Percentiles rank a stretch among this genome's conserved stretches.
These are phyloP conservation scores for Alternaria sp. DNA, from an alignment of 2,329 filamentous ascomycete species.

Conservation along the genomic window DNA sequence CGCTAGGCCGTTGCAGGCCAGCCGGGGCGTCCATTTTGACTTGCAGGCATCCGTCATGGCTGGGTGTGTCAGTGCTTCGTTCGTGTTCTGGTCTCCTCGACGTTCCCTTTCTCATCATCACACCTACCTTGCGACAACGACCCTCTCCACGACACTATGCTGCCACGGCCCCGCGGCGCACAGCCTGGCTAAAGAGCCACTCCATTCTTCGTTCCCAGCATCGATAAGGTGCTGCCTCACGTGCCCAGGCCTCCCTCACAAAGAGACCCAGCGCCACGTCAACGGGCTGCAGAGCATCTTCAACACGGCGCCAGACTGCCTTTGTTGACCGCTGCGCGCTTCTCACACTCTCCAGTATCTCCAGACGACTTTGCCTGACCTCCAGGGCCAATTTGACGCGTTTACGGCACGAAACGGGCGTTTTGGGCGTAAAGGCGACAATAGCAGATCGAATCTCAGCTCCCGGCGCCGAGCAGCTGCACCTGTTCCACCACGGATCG, in stretches of 20 bases:
- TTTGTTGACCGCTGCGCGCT: slow-evolving; percentile 10
- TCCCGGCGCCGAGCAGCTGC: slow-evolving; percentile 36
- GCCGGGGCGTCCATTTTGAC: slow-evolving; percentile 20
- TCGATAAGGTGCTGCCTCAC: slow-evolving; percentile 22
- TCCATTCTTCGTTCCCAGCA: not conserved
- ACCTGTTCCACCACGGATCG: slow-evolving; percentile 34
- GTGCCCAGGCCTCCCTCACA: slow-evolving; percentile 25
- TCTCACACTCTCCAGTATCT: slow-evolving; percentile 1
- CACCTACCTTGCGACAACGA: slow-evolving; percentile 24
- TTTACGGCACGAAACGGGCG: slow-evolving; percentile 13
- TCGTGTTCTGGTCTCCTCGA: slow-evolving; percentile 38
- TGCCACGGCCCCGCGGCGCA: slow-evolving; percentile 22
- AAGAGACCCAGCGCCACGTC: slow-evolving; percentile 44
- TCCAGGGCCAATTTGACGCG: slow-evolving; percentile 15
- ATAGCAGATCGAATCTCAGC: slow-evolving; percentile 39
- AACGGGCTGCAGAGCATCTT: slow-evolving; percentile 28
- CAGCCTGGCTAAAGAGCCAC: slow-evolving; percentile 26
- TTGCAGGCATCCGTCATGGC: slow-evolving; percentile 31
- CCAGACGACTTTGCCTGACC: not conserved
- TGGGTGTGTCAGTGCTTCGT: slow-evolving; percentile 29
- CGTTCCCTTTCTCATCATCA: slow-evolving; percentile 35
- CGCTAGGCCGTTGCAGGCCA: slow-evolving; percentile 23
- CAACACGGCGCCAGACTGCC: slow-evolving; percentile 6
- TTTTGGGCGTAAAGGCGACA: slow-evolving; percentile 20
- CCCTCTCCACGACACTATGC: slow-evolving; percentile 33